A percentile compares a stretch with the other conserved stretches of the same genome.
Evolutionary conservation across 805 yeast genomes (phyloP).

Genomic region (Yarrowia porcina): DNA sequence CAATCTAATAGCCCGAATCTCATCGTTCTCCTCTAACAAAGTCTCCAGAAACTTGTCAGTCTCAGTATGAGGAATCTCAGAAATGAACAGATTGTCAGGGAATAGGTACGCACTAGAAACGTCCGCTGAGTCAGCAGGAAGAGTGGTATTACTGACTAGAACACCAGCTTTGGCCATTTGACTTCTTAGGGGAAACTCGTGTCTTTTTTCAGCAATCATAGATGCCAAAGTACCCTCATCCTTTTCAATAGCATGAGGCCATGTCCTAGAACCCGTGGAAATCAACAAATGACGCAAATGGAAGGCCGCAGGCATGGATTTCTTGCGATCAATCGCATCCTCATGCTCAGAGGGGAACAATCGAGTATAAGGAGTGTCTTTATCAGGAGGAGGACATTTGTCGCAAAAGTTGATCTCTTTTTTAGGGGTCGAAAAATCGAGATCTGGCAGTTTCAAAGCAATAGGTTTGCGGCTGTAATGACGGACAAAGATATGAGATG

Average conservation of each 20-base stretch:
- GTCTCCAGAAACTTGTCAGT: not conserved
- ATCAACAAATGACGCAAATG: constrained; percentile 8
- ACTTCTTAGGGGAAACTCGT: not conserved
- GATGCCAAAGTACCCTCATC: not conserved
- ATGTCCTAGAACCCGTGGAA: not conserved
- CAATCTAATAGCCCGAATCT: constrained; percentile 23
- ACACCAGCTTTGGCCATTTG: constrained; percentile 32
- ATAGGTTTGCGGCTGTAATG: not conserved
- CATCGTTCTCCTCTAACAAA: constrained; percentile 2
- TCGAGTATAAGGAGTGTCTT: not conserved
- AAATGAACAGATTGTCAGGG: constrained; percentile 49
- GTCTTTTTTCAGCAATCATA: not conserved
- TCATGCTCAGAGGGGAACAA: not conserved
- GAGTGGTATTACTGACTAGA: constrained; percentile 29
- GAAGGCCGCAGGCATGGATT: constrained; percentile 20
- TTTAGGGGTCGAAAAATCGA: not conserved
- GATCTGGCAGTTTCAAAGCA: not conserved
- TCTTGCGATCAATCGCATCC: not conserved
- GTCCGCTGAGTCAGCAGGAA: not conserved
- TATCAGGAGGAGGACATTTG: constrained; percentile 1
- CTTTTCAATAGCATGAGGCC: constrained; percentile 19
- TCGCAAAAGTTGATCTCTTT: not conserved
- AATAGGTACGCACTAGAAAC: constrained; percentile 45
- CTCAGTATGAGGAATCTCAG: constrained; percentile 27
- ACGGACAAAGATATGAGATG: not conserved